These are phyloP conservation scores for Abrus pulchellus DNA, from an alignment of 306 rosid genomes.

Conservation along the genomic window DNA sequence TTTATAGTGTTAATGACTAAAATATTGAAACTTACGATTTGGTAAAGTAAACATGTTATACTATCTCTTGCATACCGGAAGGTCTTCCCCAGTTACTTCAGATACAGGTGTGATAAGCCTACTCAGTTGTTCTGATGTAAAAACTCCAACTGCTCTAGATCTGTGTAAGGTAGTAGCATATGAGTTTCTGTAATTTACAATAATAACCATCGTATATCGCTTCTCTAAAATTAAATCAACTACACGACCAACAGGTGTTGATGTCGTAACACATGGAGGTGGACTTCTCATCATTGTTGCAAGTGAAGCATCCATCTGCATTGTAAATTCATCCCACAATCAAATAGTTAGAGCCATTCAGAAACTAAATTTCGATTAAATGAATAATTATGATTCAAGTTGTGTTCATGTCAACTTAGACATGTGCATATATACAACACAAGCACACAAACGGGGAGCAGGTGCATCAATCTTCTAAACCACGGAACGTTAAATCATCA, in stretches of 20 bases:
- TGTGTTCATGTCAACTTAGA: not conserved
- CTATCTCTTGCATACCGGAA: constrained; percentile 50
- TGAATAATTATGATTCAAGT: not conserved
- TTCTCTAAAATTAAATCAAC: constrained; percentile 69
- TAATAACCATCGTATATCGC: constrained; percentile 63
- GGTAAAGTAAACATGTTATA: constrained; percentile 8
- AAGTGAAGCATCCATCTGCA: constrained; percentile 75
- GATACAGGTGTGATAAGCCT: constrained; percentile 55
- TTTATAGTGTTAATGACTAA: not conserved
- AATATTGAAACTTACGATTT: not conserved
- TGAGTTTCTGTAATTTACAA: constrained; percentile 60
- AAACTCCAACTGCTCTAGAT: constrained; percentile 77
- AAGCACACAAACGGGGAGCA: not conserved
- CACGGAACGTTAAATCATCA: not conserved
- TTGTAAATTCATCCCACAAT: constrained; percentile 6
- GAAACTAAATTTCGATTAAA: not conserved
- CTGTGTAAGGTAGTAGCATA: constrained; percentile 50
- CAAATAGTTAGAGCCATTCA: not conserved
- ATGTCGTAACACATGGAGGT: constrained; percentile 67
- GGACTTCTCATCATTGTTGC: constrained; percentile 84
- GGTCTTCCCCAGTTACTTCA: constrained; percentile 44
- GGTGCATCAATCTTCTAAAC: not conserved
- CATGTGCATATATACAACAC: not conserved
- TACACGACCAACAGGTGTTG: constrained; percentile 69
- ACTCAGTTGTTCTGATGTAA: constrained; percentile 65